Evolutionary conservation across 306 rosid species (phyloP).

Genomic region (Ormosia emarginata): DNA sequence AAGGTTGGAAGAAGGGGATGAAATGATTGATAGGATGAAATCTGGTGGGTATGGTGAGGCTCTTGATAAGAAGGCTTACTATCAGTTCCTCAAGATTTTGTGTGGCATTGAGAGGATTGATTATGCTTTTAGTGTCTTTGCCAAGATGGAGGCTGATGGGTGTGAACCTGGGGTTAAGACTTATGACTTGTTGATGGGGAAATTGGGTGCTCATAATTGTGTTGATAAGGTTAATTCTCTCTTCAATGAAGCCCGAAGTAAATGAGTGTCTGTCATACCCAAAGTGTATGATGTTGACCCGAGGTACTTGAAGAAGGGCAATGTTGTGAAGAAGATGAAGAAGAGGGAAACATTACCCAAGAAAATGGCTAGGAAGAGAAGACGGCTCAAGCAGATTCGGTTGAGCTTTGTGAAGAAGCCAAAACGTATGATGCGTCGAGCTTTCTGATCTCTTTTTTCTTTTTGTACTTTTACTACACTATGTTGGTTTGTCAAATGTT

Average conservation of each 20-base stretch:
- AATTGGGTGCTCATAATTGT: constrained; percentile 58
- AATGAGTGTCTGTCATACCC: constrained; percentile 32
- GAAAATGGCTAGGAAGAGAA: constrained; percentile 90
- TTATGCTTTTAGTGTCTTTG: constrained; percentile 62
- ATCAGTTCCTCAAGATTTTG: constrained; percentile 58
- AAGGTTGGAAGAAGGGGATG: constrained; percentile 77
- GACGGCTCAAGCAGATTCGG: constrained; percentile 76
- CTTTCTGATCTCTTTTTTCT: constrained; percentile 17
- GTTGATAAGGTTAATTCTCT: constrained; percentile 60
- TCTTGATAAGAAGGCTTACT: constrained; percentile 63
- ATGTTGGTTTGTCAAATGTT: neutral
- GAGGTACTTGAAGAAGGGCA: constrained; percentile 49
- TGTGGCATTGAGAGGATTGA: constrained; percentile 81
- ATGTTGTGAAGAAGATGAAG: constrained; percentile 43
- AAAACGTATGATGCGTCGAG: constrained; percentile 37
- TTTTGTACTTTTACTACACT: neutral
- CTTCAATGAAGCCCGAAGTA: constrained; percentile 55
- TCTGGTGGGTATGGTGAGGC: constrained; percentile 48
- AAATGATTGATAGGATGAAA: constrained; percentile 81
- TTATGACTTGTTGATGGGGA: constrained; percentile 63
- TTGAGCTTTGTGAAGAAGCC: constrained; percentile 83
- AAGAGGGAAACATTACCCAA: constrained; percentile 83
- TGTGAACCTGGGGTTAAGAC: constrained; percentile 65
- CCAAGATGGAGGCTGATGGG: constrained; percentile 72
- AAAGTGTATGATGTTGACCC: constrained; percentile 63